Percentiles rank a stretch among this genome's conserved stretches.
Conservation (phyloP, 177 flowering plant genomes). For the Telopea speciosissima region DNA sequence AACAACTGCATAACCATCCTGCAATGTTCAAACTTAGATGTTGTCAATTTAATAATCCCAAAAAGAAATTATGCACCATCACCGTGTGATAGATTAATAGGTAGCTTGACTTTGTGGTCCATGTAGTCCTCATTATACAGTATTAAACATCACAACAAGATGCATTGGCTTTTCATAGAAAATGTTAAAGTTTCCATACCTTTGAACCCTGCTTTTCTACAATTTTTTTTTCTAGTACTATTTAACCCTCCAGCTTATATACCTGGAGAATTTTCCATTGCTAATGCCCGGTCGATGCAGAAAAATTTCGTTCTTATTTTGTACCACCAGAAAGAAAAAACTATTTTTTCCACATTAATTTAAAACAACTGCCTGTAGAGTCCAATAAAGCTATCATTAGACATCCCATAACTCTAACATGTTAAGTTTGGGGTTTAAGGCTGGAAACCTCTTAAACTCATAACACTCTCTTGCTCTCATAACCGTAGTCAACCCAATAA, state of each 20-base stretch:
- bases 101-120: no score
- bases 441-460: neutral
- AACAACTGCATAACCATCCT: slow-evolving; percentile 98
- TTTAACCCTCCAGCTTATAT: neutral
- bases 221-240: neutral
- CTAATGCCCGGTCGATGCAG: no score
- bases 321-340: no score
- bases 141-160: no score
- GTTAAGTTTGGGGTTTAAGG: neutral
- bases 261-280: neutral
- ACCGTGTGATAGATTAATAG: no score
- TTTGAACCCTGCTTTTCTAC: no score
- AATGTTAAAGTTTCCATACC: no score
- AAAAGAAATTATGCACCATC: no score
- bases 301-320: no score
- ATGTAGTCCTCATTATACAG: no score
- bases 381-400: neutral
- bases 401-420: neutral
- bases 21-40: slow-evolving; percentile 8
- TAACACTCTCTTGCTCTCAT: neutral
- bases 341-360: no score
- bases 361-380: neutral
- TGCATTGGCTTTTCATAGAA: no score
- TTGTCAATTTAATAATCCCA: neutral
- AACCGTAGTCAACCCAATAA: neutral